phyloP scores from a whole-genome alignment of 768 basidiomycete genomes.

The Collybia sordida region DNA sequence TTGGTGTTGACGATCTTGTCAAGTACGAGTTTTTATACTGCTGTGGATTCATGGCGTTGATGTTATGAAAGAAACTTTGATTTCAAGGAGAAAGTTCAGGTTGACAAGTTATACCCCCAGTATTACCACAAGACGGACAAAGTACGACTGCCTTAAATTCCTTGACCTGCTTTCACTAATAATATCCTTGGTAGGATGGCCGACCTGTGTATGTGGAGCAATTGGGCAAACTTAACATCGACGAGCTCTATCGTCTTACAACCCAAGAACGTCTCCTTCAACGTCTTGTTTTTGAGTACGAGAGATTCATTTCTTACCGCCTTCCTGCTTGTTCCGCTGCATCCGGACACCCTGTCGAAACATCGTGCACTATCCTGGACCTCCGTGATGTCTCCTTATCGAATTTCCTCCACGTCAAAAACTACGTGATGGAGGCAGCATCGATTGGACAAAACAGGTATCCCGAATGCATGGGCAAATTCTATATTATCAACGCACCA shows the following conservation, averaged over 20 bases:
- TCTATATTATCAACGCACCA: conserved; percentile 98
- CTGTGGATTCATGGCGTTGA: not conserved
- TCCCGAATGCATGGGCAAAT: conserved; percentile 95
- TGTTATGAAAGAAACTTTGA: conserved; percentile 65
- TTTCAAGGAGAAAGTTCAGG: conserved; percentile 78
- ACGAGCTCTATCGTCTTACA: conserved; percentile 77
- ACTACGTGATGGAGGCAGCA: conserved; percentile 79
- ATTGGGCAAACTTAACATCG: conserved; percentile 87
- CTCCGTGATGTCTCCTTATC: conserved; percentile 67
- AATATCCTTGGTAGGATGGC: conserved; percentile 62
- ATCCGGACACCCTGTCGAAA: conserved; percentile 88
- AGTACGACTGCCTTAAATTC: conserved; percentile 39
- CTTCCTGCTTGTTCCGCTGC: conserved; percentile 74
- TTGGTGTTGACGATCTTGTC: conserved; percentile 74
- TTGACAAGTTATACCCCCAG: conserved; percentile 93
- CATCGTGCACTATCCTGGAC: conserved; percentile 96
- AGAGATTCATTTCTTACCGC: conserved; percentile 78
- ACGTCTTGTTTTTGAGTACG: conserved; percentile 91
- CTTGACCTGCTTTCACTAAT: not conserved
- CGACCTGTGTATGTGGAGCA: conserved; percentile 95
- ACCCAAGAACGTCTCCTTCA: conserved; percentile 86
- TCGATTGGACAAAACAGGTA: conserved; percentile 88
- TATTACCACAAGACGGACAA: conserved; percentile 97
- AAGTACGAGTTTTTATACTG: conserved; percentile 41
- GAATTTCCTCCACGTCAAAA: conserved; percentile 89